Evolutionary conservation across 2,329 filamentous ascomycete genomes (phyloP).

Genomic region (Karstenula rhodostoma): DNA sequence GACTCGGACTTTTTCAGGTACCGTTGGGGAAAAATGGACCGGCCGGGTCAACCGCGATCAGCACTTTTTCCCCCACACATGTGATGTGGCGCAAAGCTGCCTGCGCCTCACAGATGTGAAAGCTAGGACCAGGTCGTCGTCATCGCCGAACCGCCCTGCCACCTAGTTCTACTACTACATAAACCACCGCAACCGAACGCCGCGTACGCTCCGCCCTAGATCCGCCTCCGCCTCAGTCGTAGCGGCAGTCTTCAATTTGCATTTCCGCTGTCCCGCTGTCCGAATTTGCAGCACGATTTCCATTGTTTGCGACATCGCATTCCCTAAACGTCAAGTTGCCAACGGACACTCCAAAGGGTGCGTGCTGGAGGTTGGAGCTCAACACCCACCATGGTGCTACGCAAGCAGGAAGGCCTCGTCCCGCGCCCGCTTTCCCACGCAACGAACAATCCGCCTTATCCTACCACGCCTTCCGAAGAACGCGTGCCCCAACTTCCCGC

Average conservation of each 20-base stretch:
- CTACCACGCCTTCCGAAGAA: slow-evolving; percentile 51
- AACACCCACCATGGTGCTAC: slow-evolving; percentile 53
- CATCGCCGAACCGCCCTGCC: slow-evolving; percentile 10
- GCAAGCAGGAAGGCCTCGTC: slow-evolving; percentile 52
- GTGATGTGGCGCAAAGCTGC: background rate
- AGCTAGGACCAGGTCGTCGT: slow-evolving; percentile 17
- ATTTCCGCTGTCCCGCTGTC: slow-evolving; percentile 18
- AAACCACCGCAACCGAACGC: slow-evolving; percentile 1
- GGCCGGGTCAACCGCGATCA: background rate
- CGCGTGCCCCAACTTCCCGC: slow-evolving; percentile 34
- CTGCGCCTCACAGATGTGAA: slow-evolving; percentile 1
- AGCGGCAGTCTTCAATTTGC: background rate
- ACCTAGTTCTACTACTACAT: background rate
- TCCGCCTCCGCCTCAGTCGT: background rate
- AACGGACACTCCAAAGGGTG: background rate
- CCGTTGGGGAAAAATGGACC: background rate
- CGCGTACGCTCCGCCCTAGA: slow-evolving; percentile 9
- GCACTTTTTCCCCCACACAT: slow-evolving; percentile 7
- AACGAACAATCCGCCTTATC: slow-evolving; percentile 54
- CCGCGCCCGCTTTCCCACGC: slow-evolving; percentile 52
- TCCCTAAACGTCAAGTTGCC: slow-evolving; percentile 4
- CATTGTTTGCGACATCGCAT: slow-evolving; percentile 6
- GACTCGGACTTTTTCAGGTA: background rate
- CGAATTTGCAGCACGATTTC: background rate
- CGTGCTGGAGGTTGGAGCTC: slow-evolving; percentile 17